Base-by-base conservation (phyloP, 441 rosid genomes). In the Omphalea diandra region DNA sequence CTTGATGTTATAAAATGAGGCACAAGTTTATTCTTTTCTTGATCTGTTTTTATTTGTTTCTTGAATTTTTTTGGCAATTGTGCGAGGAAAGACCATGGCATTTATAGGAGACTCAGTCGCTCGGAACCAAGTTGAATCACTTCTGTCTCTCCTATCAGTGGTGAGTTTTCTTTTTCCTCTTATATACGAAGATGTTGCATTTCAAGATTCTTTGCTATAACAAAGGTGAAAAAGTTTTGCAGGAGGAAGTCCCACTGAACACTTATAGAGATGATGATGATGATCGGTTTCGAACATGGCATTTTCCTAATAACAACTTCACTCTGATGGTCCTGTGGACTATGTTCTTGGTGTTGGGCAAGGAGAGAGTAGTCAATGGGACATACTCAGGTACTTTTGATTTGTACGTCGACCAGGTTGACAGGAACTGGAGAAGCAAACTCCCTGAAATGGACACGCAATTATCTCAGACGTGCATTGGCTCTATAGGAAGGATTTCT, bases 81-180 rank as follows among this genome's bases (percentile, higher is more conserved):
- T 90, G 38, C 64, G 83, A 62, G 96, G 96, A 54, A 93, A 85
- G 73, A 89, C 88, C 50, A 75, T 95, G 84, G 94, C 80, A 20
- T 95, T 93, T 55, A 63, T 89, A 20, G 99, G 99, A 46, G 99
- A 93, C 57, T 93, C 97, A 3, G 96, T 95, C 15, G 93, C 96
- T 7, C 80, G 93, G 60, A 95, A 95, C 77, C 98, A 95, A 20
- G 77, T 86, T 77, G 96, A 95, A 69, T 95, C 97, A 0, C 90
- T 95, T n/a, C 81, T 89, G 1, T 95, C 98, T 66, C 88, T 90
- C 62, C 67, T 95, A 67, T 90, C 97, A n/a, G 69, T 74, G 90
- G 98, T 89, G 56, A 17, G 66, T 61, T 26, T 60, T 11, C 9
- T 33, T 11, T 57, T 29, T 7, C 3, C 47, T 24, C 15, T 41